These are phyloP conservation scores for Mortierella alpina DNA, from an alignment of 192 early-diverging fungal species.

Conservation along the genomic window DNA sequence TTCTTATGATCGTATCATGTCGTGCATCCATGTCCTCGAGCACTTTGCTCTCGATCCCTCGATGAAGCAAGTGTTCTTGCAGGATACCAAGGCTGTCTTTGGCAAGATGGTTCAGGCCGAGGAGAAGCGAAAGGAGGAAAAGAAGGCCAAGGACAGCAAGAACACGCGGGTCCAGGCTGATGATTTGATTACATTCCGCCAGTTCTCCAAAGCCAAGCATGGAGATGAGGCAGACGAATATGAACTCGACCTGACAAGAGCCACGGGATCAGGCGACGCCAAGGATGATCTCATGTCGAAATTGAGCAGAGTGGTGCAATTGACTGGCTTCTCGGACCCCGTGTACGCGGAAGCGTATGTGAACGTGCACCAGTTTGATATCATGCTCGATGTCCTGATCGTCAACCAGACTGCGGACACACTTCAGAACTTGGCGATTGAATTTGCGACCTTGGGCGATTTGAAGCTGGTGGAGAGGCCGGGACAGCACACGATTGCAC, in stretches of 20 bases:
- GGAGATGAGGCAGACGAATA: slow-evolving; percentile 79
- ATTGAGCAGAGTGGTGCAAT: slow-evolving; percentile 93
- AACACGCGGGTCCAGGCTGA: slow-evolving; percentile 82
- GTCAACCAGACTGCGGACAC: slow-evolving; percentile 97
- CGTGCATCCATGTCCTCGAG: slow-evolving; percentile 84
- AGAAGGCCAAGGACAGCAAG: slow-evolving; percentile 75
- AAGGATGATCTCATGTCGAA: slow-evolving; percentile 89
- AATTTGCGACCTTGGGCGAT: slow-evolving; percentile 98
- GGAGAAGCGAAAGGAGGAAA: slow-evolving; percentile 71
- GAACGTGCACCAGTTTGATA: slow-evolving; percentile 97
- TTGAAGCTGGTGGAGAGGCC: slow-evolving; percentile 97
- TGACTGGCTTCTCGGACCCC: slow-evolving; percentile 96
- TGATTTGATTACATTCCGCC: slow-evolving; percentile 89
- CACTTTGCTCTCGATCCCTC: slow-evolving; percentile 63
- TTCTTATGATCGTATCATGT: slow-evolving; percentile 91
- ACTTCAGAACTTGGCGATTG: slow-evolving; percentile 96
- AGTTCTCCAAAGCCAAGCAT: slow-evolving; percentile 79
- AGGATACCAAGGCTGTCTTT: slow-evolving; percentile 70
- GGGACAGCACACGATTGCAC: slow-evolving; percentile 84
- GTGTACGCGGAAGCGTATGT: slow-evolving; percentile 99
- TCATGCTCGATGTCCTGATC: slow-evolving; percentile 93
- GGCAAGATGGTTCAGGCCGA: slow-evolving; percentile 74
- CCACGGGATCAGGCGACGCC: slow-evolving; percentile 77
- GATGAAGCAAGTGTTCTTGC: slow-evolving; percentile 67
- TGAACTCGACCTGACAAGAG: slow-evolving; percentile 91